A percentile compares a stretch with the other conserved stretches of the same genome.
These are phyloP conservation scores for Knufia petricola DNA, from an alignment of 2,329 filamentous ascomycete species.

Conservation along the genomic window DNA sequence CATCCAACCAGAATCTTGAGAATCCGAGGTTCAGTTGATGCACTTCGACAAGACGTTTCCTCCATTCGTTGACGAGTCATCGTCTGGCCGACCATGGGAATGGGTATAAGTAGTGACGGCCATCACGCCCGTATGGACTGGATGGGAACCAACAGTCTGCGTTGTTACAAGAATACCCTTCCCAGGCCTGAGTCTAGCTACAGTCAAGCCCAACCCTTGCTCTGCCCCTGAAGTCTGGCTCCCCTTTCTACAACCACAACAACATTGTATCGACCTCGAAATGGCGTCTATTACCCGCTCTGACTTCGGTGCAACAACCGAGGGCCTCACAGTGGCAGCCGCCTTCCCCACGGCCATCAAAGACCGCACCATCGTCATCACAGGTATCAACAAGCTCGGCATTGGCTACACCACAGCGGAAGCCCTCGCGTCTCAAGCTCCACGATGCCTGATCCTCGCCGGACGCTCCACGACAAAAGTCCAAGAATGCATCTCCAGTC, in stretches of 20 bases:
- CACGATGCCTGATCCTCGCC: slow-evolving; percentile 14
- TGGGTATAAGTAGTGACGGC: too few relatives aligned
- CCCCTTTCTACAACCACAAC: too few relatives aligned
- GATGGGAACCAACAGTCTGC: too few relatives aligned
- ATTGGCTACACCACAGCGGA: slow-evolving; percentile 16
- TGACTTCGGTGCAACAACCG: slow-evolving; percentile 13
- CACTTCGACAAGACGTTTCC: too few relatives aligned
- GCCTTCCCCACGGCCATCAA: slow-evolving; percentile 16
- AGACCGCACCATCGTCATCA: slow-evolving; percentile 17
- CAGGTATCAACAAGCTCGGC: slow-evolving; percentile 15
- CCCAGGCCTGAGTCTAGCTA: too few relatives aligned
- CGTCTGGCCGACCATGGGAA: too few relatives aligned
- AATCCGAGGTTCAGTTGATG: too few relatives aligned
- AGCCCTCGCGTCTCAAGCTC: slow-evolving; percentile 16
- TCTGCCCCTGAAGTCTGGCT: too few relatives aligned
- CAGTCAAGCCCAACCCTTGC: neutral
- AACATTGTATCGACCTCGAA: neutral
- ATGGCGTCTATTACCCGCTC: slow-evolving; percentile 11
- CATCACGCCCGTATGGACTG: too few relatives aligned
- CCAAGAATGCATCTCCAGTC: slow-evolving; percentile 12
- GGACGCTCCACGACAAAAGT: slow-evolving; percentile 16
- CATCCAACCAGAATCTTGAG: too few relatives aligned
- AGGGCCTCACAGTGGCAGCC: slow-evolving; percentile 13
- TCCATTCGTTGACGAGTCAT: too few relatives aligned
- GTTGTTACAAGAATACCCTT: too few relatives aligned